These are phyloP conservation scores for Juncus inflexus DNA, from an alignment of 176 grass and related monocot genomes.

Conservation along the genomic window DNA sequence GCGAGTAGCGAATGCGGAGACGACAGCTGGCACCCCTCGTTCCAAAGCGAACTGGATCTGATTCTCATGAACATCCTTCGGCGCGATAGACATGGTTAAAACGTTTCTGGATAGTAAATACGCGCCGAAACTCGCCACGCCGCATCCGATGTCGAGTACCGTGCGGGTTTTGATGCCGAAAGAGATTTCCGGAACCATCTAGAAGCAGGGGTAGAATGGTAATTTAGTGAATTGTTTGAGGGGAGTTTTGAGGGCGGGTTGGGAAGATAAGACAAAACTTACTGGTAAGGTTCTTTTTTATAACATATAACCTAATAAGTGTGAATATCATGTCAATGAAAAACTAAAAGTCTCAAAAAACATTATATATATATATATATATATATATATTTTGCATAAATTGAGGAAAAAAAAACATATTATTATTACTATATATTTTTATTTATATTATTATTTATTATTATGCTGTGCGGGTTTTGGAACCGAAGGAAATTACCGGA, in stretches of 20 bases:
- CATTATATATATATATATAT: too few relatives aligned
- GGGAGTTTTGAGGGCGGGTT: background rate
- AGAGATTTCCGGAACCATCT: slow-evolving; percentile 92
- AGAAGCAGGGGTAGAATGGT: slow-evolving; percentile 30
- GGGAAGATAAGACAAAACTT: slow-evolving; percentile 4
- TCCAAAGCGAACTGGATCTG: slow-evolving; percentile 99
- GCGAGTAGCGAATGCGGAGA: slow-evolving; percentile 67
- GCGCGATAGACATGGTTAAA: slow-evolving; percentile 88
- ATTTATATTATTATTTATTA: too few relatives aligned
- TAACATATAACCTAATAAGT: too few relatives aligned
- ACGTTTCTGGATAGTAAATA: slow-evolving; percentile 84
- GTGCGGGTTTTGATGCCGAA: slow-evolving; percentile 84
- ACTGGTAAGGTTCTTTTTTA: background rate
- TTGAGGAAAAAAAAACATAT: too few relatives aligned
- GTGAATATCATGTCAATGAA: too few relatives aligned
- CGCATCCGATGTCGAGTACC: slow-evolving; percentile 82
- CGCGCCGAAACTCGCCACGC: slow-evolving; percentile 95
- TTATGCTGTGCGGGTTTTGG: slow-evolving; percentile 56
- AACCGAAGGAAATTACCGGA: slow-evolving; percentile 88
- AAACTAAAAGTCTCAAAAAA: too few relatives aligned
- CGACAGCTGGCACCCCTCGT: slow-evolving; percentile 85
- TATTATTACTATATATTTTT: too few relatives aligned
- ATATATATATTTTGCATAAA: too few relatives aligned
- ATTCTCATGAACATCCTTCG: slow-evolving; percentile 97
- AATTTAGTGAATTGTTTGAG: background rate